These are phyloP conservation scores for Penicillium sp. DNA, from an alignment of 2,329 filamentous ascomycete genomes.

Conservation along the genomic window DNA sequence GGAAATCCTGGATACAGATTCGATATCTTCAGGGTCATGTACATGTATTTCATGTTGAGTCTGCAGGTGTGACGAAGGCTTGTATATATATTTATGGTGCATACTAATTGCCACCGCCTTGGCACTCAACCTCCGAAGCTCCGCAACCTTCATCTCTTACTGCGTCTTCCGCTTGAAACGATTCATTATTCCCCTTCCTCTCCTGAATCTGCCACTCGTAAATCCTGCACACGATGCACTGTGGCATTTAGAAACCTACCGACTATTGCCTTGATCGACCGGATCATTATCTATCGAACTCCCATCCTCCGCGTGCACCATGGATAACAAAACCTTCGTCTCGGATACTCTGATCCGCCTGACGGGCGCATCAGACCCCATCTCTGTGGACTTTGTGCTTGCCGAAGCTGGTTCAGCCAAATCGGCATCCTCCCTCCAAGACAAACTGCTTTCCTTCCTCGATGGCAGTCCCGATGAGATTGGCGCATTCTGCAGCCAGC, in stretches of 20 bases:
- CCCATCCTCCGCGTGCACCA: conserved; percentile 17
- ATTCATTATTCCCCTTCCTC: background rate
- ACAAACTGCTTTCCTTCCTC: conserved; percentile 55
- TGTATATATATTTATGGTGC: background rate
- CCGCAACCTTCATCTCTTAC: background rate
- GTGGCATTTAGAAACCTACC: background rate
- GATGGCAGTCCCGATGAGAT: conserved; percentile 52
- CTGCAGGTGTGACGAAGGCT: too few relatives aligned
- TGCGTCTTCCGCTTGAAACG: background rate
- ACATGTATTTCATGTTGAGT: too few relatives aligned
- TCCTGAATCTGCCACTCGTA: background rate
- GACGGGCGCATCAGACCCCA: conserved; percentile 57
- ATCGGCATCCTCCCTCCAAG: conserved; percentile 48
- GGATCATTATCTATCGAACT: background rate
- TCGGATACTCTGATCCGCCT: conserved; percentile 55
- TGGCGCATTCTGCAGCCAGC: conserved; percentile 48
- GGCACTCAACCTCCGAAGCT: background rate
- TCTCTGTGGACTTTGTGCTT: conserved; percentile 59
- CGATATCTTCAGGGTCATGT: too few relatives aligned
- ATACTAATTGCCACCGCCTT: background rate
- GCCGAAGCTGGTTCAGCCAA: conserved; percentile 55
- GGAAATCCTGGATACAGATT: too few relatives aligned
- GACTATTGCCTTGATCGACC: background rate
- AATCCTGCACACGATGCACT: background rate
- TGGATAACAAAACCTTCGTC: conserved; percentile 45